A percentile compares a stretch with the other conserved stretches of the same genome.
phyloP scores from a whole-genome alignment of 1,284 basidiomycete species.

The Moesziomyces globuligerus region DNA sequence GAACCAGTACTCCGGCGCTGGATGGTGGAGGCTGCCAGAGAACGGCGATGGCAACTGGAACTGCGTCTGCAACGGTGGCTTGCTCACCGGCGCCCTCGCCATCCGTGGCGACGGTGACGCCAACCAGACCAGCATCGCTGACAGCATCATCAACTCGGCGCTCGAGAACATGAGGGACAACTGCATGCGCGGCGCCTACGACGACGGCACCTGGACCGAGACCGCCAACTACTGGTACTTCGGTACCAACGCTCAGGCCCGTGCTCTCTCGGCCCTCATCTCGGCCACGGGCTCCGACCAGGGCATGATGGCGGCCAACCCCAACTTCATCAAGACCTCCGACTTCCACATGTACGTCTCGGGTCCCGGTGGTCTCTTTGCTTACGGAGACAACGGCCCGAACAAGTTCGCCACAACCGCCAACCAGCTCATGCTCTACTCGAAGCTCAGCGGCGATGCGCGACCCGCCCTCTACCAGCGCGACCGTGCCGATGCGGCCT shows the following conservation, averaged over 20 bases:
- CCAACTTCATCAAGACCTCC: constrained; percentile 77
- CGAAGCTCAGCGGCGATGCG: constrained; percentile 69
- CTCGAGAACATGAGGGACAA: constrained; percentile 80
- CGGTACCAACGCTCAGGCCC: constrained; percentile 86
- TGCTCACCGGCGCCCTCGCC: constrained; percentile 88
- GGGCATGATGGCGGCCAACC: constrained; percentile 73
- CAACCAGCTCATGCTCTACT: constrained; percentile 62
- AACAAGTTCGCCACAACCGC: constrained; percentile 82
- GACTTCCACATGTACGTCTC: constrained; percentile 89
- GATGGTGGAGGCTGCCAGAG: constrained; percentile 70
- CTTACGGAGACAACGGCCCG: constrained; percentile 92
- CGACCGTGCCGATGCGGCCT: constrained; percentile 81
- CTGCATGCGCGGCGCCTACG: constrained; percentile 74
- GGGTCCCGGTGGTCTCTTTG: constrained; percentile 87
- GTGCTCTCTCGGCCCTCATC: constrained; percentile 83
- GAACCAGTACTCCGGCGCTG: constrained; percentile 66
- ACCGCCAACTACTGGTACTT: constrained; percentile 79
- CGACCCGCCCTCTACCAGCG: constrained; percentile 88
- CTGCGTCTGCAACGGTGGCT: constrained; percentile 92
- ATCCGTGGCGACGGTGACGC: constrained; percentile 76
- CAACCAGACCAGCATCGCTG: constrained; percentile 80
- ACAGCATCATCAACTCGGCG: constrained; percentile 76
- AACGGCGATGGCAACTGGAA: constrained; percentile 87
- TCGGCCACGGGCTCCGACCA: constrained; percentile 87
- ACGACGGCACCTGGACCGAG: constrained; percentile 93